Conservation (phyloP, 106 monocot genomes). For the Phalaenopsis aphrodite region DNA sequence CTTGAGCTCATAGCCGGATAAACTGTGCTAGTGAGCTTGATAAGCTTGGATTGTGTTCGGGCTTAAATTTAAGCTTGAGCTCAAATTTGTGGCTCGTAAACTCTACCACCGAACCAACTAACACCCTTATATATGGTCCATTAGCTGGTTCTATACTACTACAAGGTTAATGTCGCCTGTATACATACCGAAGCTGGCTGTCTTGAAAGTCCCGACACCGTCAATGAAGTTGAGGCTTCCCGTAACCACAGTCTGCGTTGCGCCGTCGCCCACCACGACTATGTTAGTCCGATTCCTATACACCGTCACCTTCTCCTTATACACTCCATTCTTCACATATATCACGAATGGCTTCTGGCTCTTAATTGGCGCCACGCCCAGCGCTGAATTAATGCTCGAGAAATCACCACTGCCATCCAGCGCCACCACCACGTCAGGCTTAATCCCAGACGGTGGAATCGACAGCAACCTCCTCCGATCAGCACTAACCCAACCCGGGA, state of each 20-base stretch:
- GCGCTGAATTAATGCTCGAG: slow-evolving; percentile 29
- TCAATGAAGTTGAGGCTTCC: slow-evolving; percentile 30
- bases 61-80: no score
- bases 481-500: slow-evolving; percentile 21
- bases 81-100: no score
- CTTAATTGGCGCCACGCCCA: slow-evolving; percentile 16
- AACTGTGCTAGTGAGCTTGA: no score
- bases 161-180: no score
- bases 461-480: slow-evolving; percentile 19
- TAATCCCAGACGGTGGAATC: slow-evolving; percentile 4
- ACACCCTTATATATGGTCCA: no score
- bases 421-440: slow-evolving; percentile 30
- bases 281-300: slow-evolving; percentile 22
- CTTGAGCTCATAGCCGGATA: no score
- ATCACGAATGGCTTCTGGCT: slow-evolving; percentile 24
- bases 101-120: no score
- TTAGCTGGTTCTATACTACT: no score
- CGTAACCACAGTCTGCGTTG: slow-evolving; percentile 31
- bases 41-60: no score
- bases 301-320: slow-evolving; percentile 28
- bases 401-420: slow-evolving; percentile 38
- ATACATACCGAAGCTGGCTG: slow-evolving; percentile 31
- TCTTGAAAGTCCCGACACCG: slow-evolving; percentile 32
- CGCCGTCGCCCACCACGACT: slow-evolving; percentile 42
- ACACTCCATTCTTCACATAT: slow-evolving; percentile 37